Evolutionary conservation across 2,329 filamentous ascomycete species (phyloP).

Genomic region (Paecilomyces variotii): DNA sequence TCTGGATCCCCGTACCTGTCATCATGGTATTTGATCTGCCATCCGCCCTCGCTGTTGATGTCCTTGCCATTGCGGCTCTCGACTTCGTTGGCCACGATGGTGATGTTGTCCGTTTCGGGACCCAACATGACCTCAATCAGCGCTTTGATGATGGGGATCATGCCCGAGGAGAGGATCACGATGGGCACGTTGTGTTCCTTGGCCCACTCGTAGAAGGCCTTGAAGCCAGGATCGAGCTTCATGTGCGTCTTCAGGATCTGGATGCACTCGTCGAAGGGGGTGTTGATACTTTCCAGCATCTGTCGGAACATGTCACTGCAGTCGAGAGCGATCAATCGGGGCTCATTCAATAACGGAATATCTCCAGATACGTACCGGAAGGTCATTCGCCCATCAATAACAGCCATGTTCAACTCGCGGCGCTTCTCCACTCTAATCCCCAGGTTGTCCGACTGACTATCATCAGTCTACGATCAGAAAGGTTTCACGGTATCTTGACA

Average conservation of each 20-base stretch:
- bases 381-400: conserved; percentile 60
- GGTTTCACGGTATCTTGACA: conserved; percentile 2
- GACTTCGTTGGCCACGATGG: conserved; percentile 86
- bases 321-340: background rate
- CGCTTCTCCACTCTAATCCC: conserved; percentile 71
- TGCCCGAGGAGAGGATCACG: conserved; percentile 84
- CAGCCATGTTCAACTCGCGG: conserved; percentile 63
- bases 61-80: conserved; percentile 57
- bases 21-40: conserved; percentile 84
- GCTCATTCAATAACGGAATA: conserved; percentile 1
- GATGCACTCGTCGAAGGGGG: conserved; percentile 76
- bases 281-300: conserved; percentile 83
- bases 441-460: conserved; percentile 78
- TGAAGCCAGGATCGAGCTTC: conserved; percentile 80
- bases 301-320: conserved; percentile 68
- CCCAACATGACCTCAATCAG: conserved; percentile 74
- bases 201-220: conserved; percentile 78
- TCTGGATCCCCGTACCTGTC: conserved; percentile 52
- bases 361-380: conserved; percentile 51
- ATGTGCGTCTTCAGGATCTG: conserved; percentile 72
- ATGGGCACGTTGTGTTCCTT: conserved; percentile 77
- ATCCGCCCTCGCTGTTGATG: conserved; percentile 73
- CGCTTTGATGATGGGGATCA: conserved; percentile 83
- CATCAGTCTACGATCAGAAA: conserved; percentile 27
- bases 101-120: conserved; percentile 66